Evolutionary conservation across 345 rosid genomes (phyloP).

Genomic region (Stellera chamaejasme): DNA sequence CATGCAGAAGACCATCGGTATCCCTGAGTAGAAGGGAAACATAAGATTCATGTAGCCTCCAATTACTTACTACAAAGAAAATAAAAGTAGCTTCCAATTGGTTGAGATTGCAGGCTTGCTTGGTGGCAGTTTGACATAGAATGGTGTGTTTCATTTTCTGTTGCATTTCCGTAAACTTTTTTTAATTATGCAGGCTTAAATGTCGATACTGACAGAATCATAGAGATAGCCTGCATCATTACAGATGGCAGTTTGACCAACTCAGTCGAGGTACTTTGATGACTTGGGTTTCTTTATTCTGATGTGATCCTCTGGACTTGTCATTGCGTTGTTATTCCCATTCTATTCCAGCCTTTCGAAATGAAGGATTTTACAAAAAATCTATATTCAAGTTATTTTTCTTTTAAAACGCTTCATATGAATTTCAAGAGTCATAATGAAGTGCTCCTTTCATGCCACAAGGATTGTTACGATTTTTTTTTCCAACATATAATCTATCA

Average conservation of each 20-base stretch:
- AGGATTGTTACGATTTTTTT: too few relatives aligned
- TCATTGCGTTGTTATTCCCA: too few relatives aligned
- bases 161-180: conserved; percentile 3
- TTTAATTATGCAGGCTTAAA: conserved; percentile 51
- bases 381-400: too few relatives aligned
- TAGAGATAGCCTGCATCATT: conserved; percentile 92
- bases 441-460: too few relatives aligned
- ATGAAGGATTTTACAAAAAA: too few relatives aligned
- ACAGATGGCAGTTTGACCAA: conserved; percentile 72
- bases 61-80: too few relatives aligned
- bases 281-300: too few relatives aligned
- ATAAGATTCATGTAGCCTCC: background rate
- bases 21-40: background rate
- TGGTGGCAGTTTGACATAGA: background rate
- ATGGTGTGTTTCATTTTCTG: conserved; percentile 8
- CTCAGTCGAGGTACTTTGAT: conserved; percentile 56
- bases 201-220: conserved; percentile 68
- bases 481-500: too few relatives aligned
- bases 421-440: too few relatives aligned
- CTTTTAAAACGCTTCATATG: too few relatives aligned
- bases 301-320: too few relatives aligned
- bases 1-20: background rate
- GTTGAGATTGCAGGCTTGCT: background rate
- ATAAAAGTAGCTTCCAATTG: background rate
- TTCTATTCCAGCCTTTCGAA: too few relatives aligned